Evolutionary conservation across 345 rosid species (phyloP).

Genomic region (Eutrema japonicum): DNA sequence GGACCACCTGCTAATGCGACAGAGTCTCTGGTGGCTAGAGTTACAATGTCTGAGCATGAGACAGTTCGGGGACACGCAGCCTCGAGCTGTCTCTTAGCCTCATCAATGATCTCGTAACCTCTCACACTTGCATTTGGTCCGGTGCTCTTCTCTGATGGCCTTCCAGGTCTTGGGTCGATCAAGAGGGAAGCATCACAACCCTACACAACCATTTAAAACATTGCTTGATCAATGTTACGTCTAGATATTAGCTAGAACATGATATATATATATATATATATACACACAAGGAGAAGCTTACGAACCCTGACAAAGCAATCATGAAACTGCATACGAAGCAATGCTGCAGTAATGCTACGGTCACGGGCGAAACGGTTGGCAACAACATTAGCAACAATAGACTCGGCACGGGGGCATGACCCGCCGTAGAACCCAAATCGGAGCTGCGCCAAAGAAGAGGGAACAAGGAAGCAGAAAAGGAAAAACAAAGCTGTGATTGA

Average conservation of each 20-base stretch:
- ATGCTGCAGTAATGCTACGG: constrained; percentile 55
- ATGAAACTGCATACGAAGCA: constrained; percentile 89
- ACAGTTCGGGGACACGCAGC: constrained; percentile 39
- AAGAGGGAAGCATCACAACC: constrained; percentile 49
- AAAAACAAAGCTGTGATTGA: constrained; percentile 34
- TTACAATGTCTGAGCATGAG: constrained; percentile 48
- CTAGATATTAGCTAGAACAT: background rate
- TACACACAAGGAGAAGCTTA: constrained; percentile 22
- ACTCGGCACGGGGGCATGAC: constrained; percentile 64
- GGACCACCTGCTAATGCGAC: constrained; percentile 66
- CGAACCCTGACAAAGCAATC: constrained; percentile 76
- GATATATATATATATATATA: background rate
- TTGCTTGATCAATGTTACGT: background rate
- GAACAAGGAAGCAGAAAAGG: constrained; percentile 37
- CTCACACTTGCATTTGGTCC: constrained; percentile 46
- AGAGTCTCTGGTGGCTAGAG: constrained; percentile 66
- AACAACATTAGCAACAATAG: constrained; percentile 55
- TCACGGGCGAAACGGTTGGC: constrained; percentile 50
- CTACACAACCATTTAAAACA: constrained; percentile 21
- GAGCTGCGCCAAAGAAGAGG: constrained; percentile 52
- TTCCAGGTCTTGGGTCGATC: constrained; percentile 43
- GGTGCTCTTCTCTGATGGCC: constrained; percentile 46
- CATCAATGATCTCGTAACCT: constrained; percentile 45
- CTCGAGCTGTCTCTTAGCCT: constrained; percentile 44
- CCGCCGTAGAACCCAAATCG: constrained; percentile 57